Evolutionary conservation across 2,329 filamentous ascomycete species (phyloP).

Genomic region (Botrytis deweyae): DNA sequence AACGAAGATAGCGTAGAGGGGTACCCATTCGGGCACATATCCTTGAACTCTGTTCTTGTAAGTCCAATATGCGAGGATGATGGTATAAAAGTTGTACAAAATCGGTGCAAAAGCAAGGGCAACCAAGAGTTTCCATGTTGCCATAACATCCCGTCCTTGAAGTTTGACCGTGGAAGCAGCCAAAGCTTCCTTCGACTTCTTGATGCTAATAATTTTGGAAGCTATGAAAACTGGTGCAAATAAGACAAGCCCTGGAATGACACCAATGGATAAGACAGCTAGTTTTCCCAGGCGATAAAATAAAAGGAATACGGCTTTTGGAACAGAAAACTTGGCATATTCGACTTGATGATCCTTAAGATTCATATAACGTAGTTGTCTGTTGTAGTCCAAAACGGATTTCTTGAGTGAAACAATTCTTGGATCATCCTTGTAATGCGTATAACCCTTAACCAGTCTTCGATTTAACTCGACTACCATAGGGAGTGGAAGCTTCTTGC

Average conservation of each 20-base stretch:
- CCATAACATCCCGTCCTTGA: conserved; percentile 83
- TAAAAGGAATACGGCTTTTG: conserved; percentile 58
- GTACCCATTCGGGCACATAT: conserved; percentile 75
- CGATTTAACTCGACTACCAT: conserved; percentile 71
- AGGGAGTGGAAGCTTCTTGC: conserved; percentile 27
- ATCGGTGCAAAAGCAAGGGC: conserved; percentile 78
- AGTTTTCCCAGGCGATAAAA: conserved; percentile 81
- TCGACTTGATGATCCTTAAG: conserved; percentile 27
- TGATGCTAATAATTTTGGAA: conserved; percentile 69
- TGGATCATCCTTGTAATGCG: conserved; percentile 27
- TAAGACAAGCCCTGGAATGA: conserved; percentile 79
- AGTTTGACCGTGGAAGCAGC: conserved; percentile 87
- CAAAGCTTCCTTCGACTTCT: conserved; percentile 78
- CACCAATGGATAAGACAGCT: conserved; percentile 69
- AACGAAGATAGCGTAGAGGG: conserved; percentile 73
- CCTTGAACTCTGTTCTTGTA: conserved; percentile 81
- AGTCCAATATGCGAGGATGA: conserved; percentile 71
- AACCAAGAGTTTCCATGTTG: conserved; percentile 85
- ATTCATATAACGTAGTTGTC: conserved; percentile 47
- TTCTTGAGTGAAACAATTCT: conserved; percentile 25
- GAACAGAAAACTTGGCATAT: conserved; percentile 58
- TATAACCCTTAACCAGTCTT: conserved; percentile 84
- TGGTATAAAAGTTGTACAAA: conserved; percentile 79
- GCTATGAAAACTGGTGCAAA: conserved; percentile 86
- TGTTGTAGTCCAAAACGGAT: conserved; percentile 54